A percentile compares a stretch with the other conserved stretches of the same genome.
Conservation (phyloP, 768 basidiomycete species). For the Chlorophyllum brunneum region DNA sequence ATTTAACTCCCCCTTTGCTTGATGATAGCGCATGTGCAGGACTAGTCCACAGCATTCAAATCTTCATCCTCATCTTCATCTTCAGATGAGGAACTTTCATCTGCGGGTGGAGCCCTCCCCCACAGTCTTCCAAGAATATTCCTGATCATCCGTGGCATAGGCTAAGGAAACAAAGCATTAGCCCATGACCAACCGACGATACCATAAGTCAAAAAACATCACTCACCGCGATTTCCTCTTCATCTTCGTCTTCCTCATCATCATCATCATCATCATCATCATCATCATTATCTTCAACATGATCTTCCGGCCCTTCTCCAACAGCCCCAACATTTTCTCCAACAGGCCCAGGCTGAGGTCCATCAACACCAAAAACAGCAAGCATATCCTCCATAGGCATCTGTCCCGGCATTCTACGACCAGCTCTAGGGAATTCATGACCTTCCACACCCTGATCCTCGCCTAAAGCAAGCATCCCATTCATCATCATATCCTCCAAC, state of each 20-base stretch:
- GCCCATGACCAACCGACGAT: background rate
- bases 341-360: constrained; percentile 17
- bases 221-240: constrained; percentile 43
- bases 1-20: too few species aligned
- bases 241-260: constrained; percentile 30
- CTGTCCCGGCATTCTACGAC: constrained; percentile 41
- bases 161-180: constrained; percentile 29
- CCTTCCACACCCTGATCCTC: constrained; percentile 26
- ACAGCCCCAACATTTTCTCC: too few species aligned
- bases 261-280: constrained; percentile 38
- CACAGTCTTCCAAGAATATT: constrained; percentile 61
- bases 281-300: constrained; percentile 39
- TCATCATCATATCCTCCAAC: constrained; percentile 58
- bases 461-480: constrained; percentile 31
- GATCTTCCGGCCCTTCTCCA: constrained; percentile 28
- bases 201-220: background rate
- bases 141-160: constrained; percentile 55
- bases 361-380: constrained; percentile 17
- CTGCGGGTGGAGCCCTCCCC: constrained; percentile 31
- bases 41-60: constrained; percentile 11
- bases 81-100: constrained; percentile 38
- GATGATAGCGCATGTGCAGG: too few species aligned
- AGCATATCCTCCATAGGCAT: constrained; percentile 28
- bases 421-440: constrained; percentile 19
- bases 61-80: constrained; percentile 27